Evolutionary conservation across 352 stramenopile genomes (phyloP).

Genomic region (Pythium diclinum): DNA sequence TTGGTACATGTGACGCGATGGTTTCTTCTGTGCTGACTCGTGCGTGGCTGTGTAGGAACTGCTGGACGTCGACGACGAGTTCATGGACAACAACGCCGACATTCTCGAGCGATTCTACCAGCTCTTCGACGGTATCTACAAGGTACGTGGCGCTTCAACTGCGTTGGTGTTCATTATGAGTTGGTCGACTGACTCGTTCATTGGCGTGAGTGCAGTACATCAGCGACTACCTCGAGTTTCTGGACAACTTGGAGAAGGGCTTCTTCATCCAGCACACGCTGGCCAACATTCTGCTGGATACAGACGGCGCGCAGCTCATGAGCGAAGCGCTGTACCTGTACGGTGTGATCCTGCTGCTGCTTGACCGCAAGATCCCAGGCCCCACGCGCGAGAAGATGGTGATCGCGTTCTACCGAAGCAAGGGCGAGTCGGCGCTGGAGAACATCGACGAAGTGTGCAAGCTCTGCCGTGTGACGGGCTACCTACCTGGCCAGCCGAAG

Average conservation of each 20-base stretch:
- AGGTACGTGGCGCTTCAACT: conserved; percentile 13
- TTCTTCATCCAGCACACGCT: conserved; percentile 96
- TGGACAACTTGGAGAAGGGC: conserved; percentile 89
- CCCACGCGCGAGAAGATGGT: conserved; percentile 92
- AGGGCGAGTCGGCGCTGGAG: conserved; percentile 85
- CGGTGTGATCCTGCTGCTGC: conserved; percentile 92
- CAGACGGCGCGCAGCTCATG: conserved; percentile 92
- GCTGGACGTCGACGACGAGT: conserved; percentile 77
- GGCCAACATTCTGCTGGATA: conserved; percentile 93
- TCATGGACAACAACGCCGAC: conserved; percentile 68
- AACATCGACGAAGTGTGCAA: conserved; percentile 92
- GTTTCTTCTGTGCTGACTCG: neutral
- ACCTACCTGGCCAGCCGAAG: conserved; percentile 81
- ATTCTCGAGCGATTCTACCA: conserved; percentile 73
- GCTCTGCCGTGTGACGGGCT: conserved; percentile 88
- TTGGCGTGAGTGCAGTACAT: conserved; percentile 71
- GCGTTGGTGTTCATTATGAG: neutral
- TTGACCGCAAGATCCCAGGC: conserved; percentile 90
- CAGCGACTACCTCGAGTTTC: conserved; percentile 90
- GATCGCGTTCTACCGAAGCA: conserved; percentile 83
- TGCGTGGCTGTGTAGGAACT: conserved; percentile 32
- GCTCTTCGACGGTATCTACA: conserved; percentile 72
- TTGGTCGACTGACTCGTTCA: neutral
- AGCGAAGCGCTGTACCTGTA: conserved; percentile 95
- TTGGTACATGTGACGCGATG: neutral